phyloP scores from a whole-genome alignment of 2,329 filamentous ascomycete species.

The Aspergillus awamori region DNA sequence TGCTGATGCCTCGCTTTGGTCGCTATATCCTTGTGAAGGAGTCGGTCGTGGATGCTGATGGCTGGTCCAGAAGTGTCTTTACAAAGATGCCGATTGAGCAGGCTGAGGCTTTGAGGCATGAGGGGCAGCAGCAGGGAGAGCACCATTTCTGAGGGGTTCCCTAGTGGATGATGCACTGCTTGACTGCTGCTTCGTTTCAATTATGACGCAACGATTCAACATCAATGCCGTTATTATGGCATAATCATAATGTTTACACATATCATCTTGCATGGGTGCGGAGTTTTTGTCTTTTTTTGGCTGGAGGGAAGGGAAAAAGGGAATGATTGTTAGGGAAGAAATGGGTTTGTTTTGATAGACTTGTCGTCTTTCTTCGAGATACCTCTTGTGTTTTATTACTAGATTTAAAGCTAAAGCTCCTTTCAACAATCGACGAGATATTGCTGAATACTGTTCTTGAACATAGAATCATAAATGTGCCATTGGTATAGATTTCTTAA shows the following conservation, averaged over 20 bases:
- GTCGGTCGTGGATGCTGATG: conserved; percentile 60
- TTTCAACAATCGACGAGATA: conserved; percentile 3
- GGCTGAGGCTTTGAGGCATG: conserved; percentile 7
- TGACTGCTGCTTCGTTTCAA: not conserved
- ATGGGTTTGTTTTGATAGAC: not conserved
- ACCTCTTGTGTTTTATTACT: not conserved
- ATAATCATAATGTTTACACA: conserved; percentile 19
- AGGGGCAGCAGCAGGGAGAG: not conserved
- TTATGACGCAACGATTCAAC: conserved; percentile 22
- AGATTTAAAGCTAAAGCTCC: not conserved
- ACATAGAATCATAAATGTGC: not conserved
- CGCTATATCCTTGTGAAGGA: conserved; percentile 60
- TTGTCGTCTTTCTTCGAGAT: not conserved
- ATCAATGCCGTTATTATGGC: conserved; percentile 15
- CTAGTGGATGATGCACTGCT: too few species aligned
- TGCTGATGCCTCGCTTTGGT: conserved; percentile 49
- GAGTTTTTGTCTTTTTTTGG: conserved; percentile 5
- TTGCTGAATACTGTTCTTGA: not conserved
- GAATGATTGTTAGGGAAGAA: not conserved
- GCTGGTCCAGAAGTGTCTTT: conserved; percentile 65
- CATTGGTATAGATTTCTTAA: not conserved
- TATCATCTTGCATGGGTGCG: conserved; percentile 5
- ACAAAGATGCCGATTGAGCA: conserved; percentile 42
- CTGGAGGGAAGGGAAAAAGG: not conserved
- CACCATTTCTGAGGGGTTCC: too few species aligned